phyloP scores from a whole-genome alignment of 257 asterid genomes.

The Leptodermis oblonga region DNA sequence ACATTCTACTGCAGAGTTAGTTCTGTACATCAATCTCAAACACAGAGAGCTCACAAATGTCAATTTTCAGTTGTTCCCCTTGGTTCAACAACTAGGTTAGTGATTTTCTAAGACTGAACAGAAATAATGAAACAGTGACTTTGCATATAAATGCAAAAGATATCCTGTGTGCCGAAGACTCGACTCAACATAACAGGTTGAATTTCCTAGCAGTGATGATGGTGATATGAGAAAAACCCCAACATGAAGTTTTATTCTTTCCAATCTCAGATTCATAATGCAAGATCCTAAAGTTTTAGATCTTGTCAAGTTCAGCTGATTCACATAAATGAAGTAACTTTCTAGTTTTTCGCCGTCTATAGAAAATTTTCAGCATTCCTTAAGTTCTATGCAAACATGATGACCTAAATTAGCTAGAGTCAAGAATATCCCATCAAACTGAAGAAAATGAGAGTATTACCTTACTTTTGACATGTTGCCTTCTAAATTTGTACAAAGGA shows the following conservation, averaged over 20 bases:
- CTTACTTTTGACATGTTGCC: slow-evolving; percentile 84
- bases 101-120: neutral
- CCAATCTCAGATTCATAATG: neutral
- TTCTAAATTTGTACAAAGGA: slow-evolving; percentile 90
- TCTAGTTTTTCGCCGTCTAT: neutral
- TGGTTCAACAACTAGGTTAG: neutral
- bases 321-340: neutral
- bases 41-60: neutral
- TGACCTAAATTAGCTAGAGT: neutral
- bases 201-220: neutral
- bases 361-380: neutral
- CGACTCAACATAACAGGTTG: neutral
- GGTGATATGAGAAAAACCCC: neutral
- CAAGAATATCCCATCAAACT: neutral
- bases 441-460: slow-evolving; percentile 39
- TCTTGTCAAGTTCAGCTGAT: neutral
- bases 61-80: neutral
- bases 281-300: neutral
- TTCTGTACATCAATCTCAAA: neutral
- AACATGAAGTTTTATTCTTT: neutral
- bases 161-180: neutral
- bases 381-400: neutral
- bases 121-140: neutral
- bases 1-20: neutral
- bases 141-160: neutral